Base-by-base conservation (phyloP, 805 yeast genomes). In the Yarrowia sp. region DNA sequence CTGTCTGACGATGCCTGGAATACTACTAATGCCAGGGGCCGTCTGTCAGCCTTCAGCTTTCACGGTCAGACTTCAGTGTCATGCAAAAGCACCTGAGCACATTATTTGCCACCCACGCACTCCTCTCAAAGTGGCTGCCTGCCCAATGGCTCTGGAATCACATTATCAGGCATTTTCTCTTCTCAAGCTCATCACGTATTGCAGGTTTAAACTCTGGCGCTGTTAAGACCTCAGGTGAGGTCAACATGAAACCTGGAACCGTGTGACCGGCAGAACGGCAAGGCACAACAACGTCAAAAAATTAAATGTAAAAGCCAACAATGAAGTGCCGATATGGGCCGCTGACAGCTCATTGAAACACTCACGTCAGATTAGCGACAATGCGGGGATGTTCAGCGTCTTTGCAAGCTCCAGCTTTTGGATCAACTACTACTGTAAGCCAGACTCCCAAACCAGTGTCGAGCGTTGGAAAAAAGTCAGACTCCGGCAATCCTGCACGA, bases 161-260 rank as follows among this genome's bases (percentile, higher is more conserved):
- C 16, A 44, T 44, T 44, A 27, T 29, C 29, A 10, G 33, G 8
- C 19, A 16, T 19, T 24, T 18, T 27, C 22, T 27, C 33, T 18
- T 29, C 51, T 12, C 29, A 27, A 6, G 9, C 12, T 29, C 51
- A 4, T 24, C 49, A 14, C 18, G 14, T 29, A 18, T 6, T 16
- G 36, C 35, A 44, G n/a, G n/a, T 29, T 29, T 29, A 29, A n/a
- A 29, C 12, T 44, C 27, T n/a, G 5, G 32, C 51, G 51, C 35
- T 24, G 13, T 44, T 44, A 29, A 44, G 51, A 25, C 14, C 51
- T 44, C 51, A 44, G 51, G 51, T 44, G 51, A 44, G 51, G 32
- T 5, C 49, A 39, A 29, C 25, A 12, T 27, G 51, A 44, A 44
- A 44, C 51, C 51, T 35, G 29, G 16, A 4, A n/a, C n/a, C n/a